Conservation (phyloP, 345 rosid genomes). For the Moricandia moricandioides region DNA sequence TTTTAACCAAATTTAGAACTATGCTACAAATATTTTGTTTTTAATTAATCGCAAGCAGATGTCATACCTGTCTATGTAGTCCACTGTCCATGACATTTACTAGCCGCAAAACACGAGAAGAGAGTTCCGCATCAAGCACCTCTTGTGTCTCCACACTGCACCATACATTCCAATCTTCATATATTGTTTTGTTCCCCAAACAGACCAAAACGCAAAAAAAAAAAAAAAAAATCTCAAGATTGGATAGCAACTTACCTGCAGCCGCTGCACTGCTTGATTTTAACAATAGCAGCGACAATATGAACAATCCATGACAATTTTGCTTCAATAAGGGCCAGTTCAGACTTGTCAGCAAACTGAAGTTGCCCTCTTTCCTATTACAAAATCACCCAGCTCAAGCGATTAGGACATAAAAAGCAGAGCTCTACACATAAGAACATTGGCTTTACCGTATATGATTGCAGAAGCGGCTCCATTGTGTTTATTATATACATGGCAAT, state of each 20-base stretch:
- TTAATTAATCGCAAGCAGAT: constrained; percentile 4
- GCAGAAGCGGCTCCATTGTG: constrained; percentile 90
- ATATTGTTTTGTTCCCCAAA: constrained; percentile 20
- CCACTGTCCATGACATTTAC: constrained; percentile 91
- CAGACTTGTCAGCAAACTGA: constrained; percentile 61
- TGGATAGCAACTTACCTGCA: constrained; percentile 58
- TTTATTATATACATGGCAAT: constrained; percentile 80
- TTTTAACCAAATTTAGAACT: background rate
- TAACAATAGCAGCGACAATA: constrained; percentile 87
- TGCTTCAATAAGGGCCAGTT: constrained; percentile 80
- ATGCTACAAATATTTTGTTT: background rate
- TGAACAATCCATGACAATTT: constrained; percentile 98
- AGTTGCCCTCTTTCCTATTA: constrained; percentile 73
- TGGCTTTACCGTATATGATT: constrained; percentile 73
- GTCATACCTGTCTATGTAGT: constrained; percentile 72
- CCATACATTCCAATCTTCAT: constrained; percentile 14
- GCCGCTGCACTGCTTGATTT: constrained; percentile 83
- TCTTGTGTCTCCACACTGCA: constrained; percentile 94
- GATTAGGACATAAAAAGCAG: constrained; percentile 11
- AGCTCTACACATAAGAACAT: constrained; percentile 11
- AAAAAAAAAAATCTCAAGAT: background rate
- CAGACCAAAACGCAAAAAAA: constrained; percentile 17
- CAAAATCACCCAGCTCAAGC: constrained; percentile 30
- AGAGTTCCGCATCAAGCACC: constrained; percentile 96
- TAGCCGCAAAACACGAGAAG: constrained; percentile 94